phyloP scores from a whole-genome alignment of 768 basidiomycete genomes.

The Serendipita sp. region DNA sequence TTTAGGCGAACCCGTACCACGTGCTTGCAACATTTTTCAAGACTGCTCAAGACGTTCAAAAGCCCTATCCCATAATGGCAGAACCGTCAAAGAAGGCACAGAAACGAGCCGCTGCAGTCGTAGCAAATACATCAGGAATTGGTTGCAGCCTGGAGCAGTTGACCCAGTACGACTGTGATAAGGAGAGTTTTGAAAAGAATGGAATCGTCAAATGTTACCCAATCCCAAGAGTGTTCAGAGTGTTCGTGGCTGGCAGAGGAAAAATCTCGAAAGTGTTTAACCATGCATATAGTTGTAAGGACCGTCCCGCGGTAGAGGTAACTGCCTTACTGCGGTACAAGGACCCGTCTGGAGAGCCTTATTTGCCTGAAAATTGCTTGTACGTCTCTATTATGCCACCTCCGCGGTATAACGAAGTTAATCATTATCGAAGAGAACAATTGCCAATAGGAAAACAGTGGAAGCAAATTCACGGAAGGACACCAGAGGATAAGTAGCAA shows the following conservation, averaged over 20 bases:
- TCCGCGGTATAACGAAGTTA: background rate
- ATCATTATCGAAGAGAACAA: background rate
- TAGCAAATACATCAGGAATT: slow-evolving; percentile 12
- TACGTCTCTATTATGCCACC: background rate
- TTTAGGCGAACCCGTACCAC: background rate
- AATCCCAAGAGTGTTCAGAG: slow-evolving; percentile 53
- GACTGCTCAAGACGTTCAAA: background rate
- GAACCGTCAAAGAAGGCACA: slow-evolving; percentile 18
- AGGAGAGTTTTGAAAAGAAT: slow-evolving; percentile 16
- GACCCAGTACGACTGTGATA: slow-evolving; percentile 49
- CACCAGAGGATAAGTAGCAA: no score
- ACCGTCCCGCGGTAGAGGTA: slow-evolving; percentile 50
- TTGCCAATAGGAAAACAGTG: background rate
- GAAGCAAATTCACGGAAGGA: background rate
- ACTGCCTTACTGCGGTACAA: slow-evolving; percentile 24
- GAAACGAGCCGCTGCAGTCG: background rate
- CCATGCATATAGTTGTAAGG: slow-evolving; percentile 37
- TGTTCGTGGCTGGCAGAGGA: slow-evolving; percentile 32
- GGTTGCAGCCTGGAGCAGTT: slow-evolving; percentile 53
- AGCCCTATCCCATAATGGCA: slow-evolving; percentile 2
- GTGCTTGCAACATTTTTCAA: background rate
- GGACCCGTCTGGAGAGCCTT: background rate
- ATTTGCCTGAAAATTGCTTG: background rate
- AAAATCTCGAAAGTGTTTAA: background rate
- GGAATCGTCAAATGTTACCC: slow-evolving; percentile 45